Evolutionary conservation across 306 rosid genomes (phyloP).

Genomic region (Corylus americana): DNA sequence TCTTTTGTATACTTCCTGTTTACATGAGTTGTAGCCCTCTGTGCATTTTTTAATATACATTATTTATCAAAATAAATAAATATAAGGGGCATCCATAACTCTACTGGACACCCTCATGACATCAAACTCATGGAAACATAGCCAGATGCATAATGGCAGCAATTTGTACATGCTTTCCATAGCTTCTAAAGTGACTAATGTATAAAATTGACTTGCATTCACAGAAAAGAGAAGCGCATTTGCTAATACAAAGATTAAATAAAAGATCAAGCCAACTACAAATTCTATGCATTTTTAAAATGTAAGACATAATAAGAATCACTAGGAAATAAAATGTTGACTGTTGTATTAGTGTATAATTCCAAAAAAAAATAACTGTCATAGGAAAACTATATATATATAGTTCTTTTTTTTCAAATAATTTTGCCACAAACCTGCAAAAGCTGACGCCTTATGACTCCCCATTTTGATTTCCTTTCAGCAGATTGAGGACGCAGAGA

Average conservation of each 20-base stretch:
- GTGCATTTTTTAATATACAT: no score
- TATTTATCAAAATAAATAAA: no score
- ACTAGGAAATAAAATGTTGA: neutral
- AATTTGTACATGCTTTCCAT: neutral
- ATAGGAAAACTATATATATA: conserved; percentile 12
- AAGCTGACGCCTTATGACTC: conserved; percentile 86
- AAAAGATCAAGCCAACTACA: neutral
- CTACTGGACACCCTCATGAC: neutral
- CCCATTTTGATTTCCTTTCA: conserved; percentile 87
- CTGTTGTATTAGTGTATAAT: conserved; percentile 11
- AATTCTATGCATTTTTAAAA: neutral
- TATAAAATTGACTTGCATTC: neutral
- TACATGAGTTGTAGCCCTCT: no score
- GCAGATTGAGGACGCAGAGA: conserved; percentile 93
- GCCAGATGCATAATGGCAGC: neutral
- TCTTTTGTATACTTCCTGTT: no score
- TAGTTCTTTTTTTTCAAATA: conserved; percentile 10
- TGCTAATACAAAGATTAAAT: neutral
- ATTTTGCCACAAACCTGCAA: conserved; percentile 65
- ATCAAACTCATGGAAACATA: neutral
- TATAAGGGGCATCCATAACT: neutral
- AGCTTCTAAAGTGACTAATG: neutral
- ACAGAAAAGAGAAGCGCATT: neutral
- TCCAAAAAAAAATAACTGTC: conserved; percentile 18
- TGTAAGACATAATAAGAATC: neutral